Base-by-base conservation (phyloP, 805 yeast genomes). In the Middelhovenomyces tepae region DNA sequence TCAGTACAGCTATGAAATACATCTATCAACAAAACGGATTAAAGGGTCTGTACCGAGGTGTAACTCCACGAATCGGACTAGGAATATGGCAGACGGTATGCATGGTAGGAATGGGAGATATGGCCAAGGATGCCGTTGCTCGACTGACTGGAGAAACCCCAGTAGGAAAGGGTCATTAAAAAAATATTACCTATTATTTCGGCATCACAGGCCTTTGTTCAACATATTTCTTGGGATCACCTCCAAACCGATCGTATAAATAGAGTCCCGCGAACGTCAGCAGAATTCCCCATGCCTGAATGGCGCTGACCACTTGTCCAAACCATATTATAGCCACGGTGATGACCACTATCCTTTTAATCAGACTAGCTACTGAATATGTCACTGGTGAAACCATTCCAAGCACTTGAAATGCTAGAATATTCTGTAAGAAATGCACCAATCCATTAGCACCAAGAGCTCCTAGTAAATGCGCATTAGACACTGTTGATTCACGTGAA, bases 21-120 rank as follows among this genome's bases (percentile, higher is more conserved):
- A 84, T 91, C 47, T 86, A 86, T 62, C 49, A 67, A 31, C 73
- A 76, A 47, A 83, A 78, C 54, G 98, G 98, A 47, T 39, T 87
- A 38, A 76, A 74, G 61, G 98, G 98, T 38, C 71, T 91, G 42
- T 91, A 87, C 58, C 73, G 95, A 59, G 98, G 98, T 55, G 95
- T 87, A 28, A 76, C 97, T 10, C 97, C 98, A 48, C 81, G 98
- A 70, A 74, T 91, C 47, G 96, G 94, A 36, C 71, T 91, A 45
- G 94, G 97, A 51, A 79, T 89, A 43, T 91, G 97, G 96, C 98
- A 91, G 67, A 89, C 97, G 2, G 85, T 89, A 28, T 89, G 94
- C 59, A 89, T 89, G 97, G 97, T 89, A 39, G 95, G 95, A 8
- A 75, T 91, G 46, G 98, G 97, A 57, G 98, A 91, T 54, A 83